A percentile compares a stretch with the other conserved stretches of the same genome.
Conservation (phyloP, 352 stramenopile species). For the Globisporangium acanthophoron region DNA sequence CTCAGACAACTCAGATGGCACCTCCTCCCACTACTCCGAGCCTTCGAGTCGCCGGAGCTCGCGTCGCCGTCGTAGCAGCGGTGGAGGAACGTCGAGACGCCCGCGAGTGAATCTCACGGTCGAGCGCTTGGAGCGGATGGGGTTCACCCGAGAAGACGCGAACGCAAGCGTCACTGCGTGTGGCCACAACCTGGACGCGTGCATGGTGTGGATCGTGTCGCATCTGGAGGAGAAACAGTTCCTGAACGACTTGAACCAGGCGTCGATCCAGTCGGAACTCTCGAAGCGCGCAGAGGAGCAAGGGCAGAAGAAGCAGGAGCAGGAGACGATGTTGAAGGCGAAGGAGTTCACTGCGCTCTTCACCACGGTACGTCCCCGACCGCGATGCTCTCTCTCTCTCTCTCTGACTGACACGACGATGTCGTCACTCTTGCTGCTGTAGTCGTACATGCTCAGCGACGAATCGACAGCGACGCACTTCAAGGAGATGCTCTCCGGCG, state of each 20-base stretch:
- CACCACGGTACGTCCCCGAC: slow-evolving; percentile 33
- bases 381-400: neutral
- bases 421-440: neutral
- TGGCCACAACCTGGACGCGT: slow-evolving; percentile 57
- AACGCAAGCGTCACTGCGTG: slow-evolving; percentile 49
- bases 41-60: slow-evolving; percentile 12
- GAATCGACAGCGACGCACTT: slow-evolving; percentile 31
- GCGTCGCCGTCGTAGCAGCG: slow-evolving; percentile 4
- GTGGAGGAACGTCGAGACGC: slow-evolving; percentile 9
- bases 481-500: slow-evolving; percentile 39
- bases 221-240: slow-evolving; percentile 71
- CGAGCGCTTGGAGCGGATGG: slow-evolving; percentile 50
- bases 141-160: slow-evolving; percentile 57
- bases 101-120: slow-evolving; percentile 50
- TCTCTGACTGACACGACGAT: neutral
- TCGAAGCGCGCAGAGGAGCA: slow-evolving; percentile 59
- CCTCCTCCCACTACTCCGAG: neutral
- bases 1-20: neutral
- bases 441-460: slow-evolving; percentile 55
- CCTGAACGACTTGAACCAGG: slow-evolving; percentile 56
- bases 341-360: slow-evolving; percentile 64
- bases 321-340: slow-evolving; percentile 40
- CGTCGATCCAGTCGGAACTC: slow-evolving; percentile 73
- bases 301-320: slow-evolving; percentile 45
- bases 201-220: slow-evolving; percentile 81